Base-by-base conservation (phyloP, 148 eudicot species). In the Gaultheria prostrata region DNA sequence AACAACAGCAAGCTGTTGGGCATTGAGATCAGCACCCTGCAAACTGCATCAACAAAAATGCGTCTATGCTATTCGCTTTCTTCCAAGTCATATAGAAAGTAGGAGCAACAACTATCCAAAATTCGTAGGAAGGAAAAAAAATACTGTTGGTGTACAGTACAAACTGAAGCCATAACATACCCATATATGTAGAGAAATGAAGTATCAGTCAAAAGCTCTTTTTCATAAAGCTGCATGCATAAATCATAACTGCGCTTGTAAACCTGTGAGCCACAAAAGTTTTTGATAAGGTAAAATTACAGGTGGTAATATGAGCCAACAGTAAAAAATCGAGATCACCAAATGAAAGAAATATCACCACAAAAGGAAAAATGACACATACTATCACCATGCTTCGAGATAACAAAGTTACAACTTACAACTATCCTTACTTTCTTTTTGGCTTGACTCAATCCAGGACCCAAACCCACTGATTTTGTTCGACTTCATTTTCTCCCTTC, bases 1-100 rank as follows among this genome's bases (percentile, higher is more conserved):
- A 88, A 88, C 98, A 90, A 95, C 76, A 0, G 99, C 93, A 82
- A 97, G 97, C 92, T 97, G 99, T 88, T 97, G 92, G 48, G 96
- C 96, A 89, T 88, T 88, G 39, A 94, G 87, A 82, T 89, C 92
- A 89, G 99, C 92, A 20, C 86, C 88, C 85, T 88, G 97, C 86
- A 97, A 83, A 89, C 98, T 96, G 92, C 83, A 82, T 82, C 69
- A 83, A 70, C 20, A 76, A 78, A 70, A 30, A 8, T 50, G 70
- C 1, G 21, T 9, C 18, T 6, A 6, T 67, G n/a, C 14, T 32
- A 3, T 3, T 65, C 18, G 77, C 24, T 15, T 18, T 65, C 30
- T 49, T 32, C 54, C 49, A 43, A 73, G 70, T 1, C 72, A 18
- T 30, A 71, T 0, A 80, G 56, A 59, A 73, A 72, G 30, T 17